Conservation (phyloP, 331 rosid genomes). For the Arachis monticola region DNA sequence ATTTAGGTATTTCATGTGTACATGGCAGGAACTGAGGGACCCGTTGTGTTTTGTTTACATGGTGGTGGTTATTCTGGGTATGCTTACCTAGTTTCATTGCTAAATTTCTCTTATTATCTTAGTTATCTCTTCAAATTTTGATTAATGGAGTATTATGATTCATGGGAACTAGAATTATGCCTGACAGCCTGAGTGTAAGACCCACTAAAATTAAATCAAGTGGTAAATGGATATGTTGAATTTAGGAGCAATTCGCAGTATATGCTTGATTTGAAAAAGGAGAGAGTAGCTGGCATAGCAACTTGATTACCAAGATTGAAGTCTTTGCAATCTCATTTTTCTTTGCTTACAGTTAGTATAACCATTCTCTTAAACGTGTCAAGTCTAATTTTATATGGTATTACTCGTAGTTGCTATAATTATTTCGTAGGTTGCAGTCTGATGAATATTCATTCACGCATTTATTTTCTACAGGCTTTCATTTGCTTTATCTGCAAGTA, state of each 20-base stretch:
- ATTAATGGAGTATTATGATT: constrained; percentile 1
- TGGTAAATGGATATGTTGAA: constrained; percentile 1
- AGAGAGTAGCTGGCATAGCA: background rate
- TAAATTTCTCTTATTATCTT: background rate
- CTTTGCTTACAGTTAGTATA: background rate
- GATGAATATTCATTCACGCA: constrained; percentile 28
- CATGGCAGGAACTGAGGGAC: constrained; percentile 94
- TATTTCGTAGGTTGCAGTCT: constrained; percentile 31
- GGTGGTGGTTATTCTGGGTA: constrained; percentile 99
- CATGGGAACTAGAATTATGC: background rate
- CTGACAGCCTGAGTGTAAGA: background rate
- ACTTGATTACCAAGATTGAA: constrained; percentile 9
- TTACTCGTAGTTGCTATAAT: background rate
- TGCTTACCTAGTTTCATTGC: constrained; percentile 28
- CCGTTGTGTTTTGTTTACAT: constrained; percentile 90
- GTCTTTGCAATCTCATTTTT: background rate
- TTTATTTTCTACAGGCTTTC: constrained; percentile 69
- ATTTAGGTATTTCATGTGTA: constrained; percentile 91
- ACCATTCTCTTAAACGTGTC: background rate
- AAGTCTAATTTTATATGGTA: background rate
- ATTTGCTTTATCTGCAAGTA: constrained; percentile 73
- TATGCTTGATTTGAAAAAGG: background rate
- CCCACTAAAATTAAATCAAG: background rate
- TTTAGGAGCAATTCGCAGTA: background rate
- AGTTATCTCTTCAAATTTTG: background rate